These are phyloP conservation scores for Penstemon eatonii DNA, from an alignment of 257 asterid genomes.

Conservation along the genomic window DNA sequence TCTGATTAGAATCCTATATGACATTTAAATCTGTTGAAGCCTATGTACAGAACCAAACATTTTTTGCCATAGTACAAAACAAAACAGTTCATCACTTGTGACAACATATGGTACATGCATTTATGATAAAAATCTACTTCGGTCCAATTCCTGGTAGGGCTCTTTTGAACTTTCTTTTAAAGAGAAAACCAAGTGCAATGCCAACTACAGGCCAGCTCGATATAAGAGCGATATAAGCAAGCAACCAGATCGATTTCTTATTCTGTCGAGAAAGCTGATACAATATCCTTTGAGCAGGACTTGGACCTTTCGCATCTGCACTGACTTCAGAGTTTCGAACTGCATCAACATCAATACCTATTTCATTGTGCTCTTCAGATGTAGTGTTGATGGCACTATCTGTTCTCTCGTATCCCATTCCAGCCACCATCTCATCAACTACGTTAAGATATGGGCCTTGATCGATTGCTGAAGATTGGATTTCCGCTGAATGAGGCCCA, in stretches of 20 bases:
- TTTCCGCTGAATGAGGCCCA: constrained; percentile 30
- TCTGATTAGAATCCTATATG: too few relatives aligned
- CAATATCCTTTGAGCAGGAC: constrained; percentile 40
- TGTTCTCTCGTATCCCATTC: constrained; percentile 41
- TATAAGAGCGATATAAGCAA: constrained; percentile 59
- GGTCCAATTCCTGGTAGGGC: constrained; percentile 29
- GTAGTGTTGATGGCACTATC: constrained; percentile 26
- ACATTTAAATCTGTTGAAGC: too few relatives aligned
- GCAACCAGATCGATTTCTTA: constrained; percentile 59
- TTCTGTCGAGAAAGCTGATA: constrained; percentile 44
- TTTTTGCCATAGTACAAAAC: too few relatives aligned
- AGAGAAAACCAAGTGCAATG: constrained; percentile 43
- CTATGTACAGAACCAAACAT: too few relatives aligned
- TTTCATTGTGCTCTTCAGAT: constrained; percentile 29
- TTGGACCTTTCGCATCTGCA: constrained; percentile 9
- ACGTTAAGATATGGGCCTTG: constrained; percentile 64
- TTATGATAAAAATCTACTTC: neutral
- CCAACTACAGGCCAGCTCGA: constrained; percentile 66
- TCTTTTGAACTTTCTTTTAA: constrained; percentile 41
- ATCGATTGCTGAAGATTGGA: constrained; percentile 51
- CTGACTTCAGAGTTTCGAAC: constrained; percentile 25
- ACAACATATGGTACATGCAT: too few relatives aligned
- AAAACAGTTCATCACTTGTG: too few relatives aligned
- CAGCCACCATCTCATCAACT: constrained; percentile 64
- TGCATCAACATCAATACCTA: constrained; percentile 3